Base-by-base conservation (phyloP, 495 filamentous ascomycete species). In the Trichoderma reesei region DNA sequence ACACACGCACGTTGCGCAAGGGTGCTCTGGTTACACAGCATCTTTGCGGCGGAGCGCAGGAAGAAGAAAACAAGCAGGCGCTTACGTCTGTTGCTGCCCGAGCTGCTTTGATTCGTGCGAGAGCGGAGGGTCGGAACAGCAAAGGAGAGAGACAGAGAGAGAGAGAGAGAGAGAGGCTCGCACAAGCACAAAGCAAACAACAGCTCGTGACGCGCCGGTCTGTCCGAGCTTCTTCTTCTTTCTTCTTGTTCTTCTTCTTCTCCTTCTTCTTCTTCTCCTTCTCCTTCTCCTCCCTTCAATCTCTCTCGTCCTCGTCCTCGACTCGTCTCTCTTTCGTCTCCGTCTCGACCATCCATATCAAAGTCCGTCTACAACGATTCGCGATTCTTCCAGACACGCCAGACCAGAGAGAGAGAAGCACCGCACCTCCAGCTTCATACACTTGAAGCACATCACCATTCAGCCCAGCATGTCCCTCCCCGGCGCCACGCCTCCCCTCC, bases 401-500 rank as follows among this genome's bases (percentile, higher is more conserved):
- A 26, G 26, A 26, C 26, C 26, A 26, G 26, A 26, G 26, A 26
- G 26, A 26, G 26, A 26, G 26, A 26, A 26, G 26, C 26, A 26
- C 26, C 26, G 26, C 26, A 26, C 26, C 26, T 26, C 26, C 26
- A 26, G 0, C 26, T 26, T 1, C 26, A 26, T 26, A 26, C 26
- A 26, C 26, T 1, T n/a, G n/a, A 26, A 26, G 26, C 26, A 26
- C 26, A 26, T 26, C 26, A 26, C 26, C n/a, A n/a, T 1, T 26
- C 26, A 26, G 26, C 26, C 26, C 10, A 16, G 26, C 26, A 61
- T 61, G 59, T 38, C 59, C 14, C 18, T 39, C 16, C 69, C 69
- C 46, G 60, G 68, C 39, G 71, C 69, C 20, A 75, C 75, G 14
- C 78, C 78, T 34, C 76, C 79, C 20, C 73, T 81, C 62, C 76